These are phyloP conservation scores for Fusarium oxysporum DNA, from an alignment of 2,329 filamentous ascomycete species.

Conservation along the genomic window DNA sequence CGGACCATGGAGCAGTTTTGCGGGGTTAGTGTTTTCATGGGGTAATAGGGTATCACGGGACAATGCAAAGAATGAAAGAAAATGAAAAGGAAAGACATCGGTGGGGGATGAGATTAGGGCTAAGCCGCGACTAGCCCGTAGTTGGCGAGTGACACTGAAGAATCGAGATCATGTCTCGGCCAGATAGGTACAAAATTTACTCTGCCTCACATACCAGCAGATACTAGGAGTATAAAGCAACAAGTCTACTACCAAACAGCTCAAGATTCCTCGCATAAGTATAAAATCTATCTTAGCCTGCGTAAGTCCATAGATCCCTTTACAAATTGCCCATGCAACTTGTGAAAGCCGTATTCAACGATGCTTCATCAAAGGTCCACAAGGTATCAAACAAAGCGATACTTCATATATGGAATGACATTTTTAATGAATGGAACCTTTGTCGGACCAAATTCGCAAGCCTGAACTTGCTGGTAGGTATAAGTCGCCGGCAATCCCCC, in stretches of 20 bases:
- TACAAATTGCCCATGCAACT: background rate
- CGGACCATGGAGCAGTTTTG: conserved; percentile 26
- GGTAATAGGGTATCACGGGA: conserved; percentile 26
- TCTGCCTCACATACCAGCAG: background rate
- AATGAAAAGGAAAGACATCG: background rate
- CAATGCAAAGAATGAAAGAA: conserved; percentile 3
- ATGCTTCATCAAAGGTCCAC: rapidly evolving
- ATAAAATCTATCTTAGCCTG: too few relatives aligned
- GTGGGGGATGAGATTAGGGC: background rate
- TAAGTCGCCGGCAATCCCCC: background rate
- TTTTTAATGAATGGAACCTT: conserved; percentile 1
- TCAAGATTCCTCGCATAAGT: rapidly evolving
- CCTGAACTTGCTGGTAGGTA: background rate
- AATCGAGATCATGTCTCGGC: background rate
- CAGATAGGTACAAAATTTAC: rapidly evolving
- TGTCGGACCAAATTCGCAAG: conserved; percentile 17
- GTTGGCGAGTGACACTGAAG: background rate
- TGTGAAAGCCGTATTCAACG: too few relatives aligned
- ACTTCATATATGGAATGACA: background rate
- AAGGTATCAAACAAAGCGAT: background rate
- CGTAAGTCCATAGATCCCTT: rapidly evolving
- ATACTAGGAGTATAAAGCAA: rapidly evolving
- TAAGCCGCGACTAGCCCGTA: conserved; percentile 1
- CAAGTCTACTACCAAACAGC: rapidly evolving
- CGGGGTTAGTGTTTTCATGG: conserved; percentile 35